Base-by-base conservation (phyloP, 441 rosid genomes). In the Syzygium syzygioides region DNA sequence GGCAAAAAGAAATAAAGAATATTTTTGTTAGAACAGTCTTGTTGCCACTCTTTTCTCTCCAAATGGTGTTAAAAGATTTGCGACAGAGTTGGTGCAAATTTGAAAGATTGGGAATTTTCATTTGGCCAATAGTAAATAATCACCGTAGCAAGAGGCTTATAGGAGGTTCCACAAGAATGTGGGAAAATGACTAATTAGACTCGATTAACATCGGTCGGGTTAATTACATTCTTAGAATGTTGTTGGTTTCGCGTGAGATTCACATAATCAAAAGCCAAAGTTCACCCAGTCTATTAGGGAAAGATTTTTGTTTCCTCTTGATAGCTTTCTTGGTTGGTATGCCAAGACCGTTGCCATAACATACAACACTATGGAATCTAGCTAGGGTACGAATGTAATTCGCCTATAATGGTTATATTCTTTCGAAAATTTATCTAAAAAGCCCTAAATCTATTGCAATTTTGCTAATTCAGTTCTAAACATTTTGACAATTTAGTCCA, bases 371-470 rank as follows among this genome's bases (percentile, higher is more conserved):
- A 17, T 30, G 15, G 76, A 30, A 30, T 8, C 37, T 64, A 19
- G 76, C 41, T 64, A 30, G 41, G 34, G 76, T 18, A 59, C 12
- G 64, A 59, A 59, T 59, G 30, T 62, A 62, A 62, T 62, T n/a
- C 3, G 9, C 34, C 68, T 14, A 62, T 3, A 62, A 62, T 62
- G 7, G 34, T n/a, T n/a, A 5, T 62, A 26, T 62, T 62, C 34
- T 62, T 54, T 95, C 96, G 88, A 96, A 92, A 45, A 45, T 1
- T 45, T 45, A 45, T 45, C 9, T 2, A 45, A 45, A 45, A 45
- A 45, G 2, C 7, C 48, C 2, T 45, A 45, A 45, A 45, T 7
- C 9, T 45, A 45, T 45, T 45, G 1, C 1, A 45, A 45, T 45
- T 45, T 45, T 45, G 48, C 48, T 0, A 45, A 7, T 45, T 45